A percentile compares a stretch with the other conserved stretches of the same genome.
These are phyloP conservation scores for Xerocomus tenax DNA, from an alignment of 1,284 basidiomycete species.

Conservation along the genomic window DNA sequence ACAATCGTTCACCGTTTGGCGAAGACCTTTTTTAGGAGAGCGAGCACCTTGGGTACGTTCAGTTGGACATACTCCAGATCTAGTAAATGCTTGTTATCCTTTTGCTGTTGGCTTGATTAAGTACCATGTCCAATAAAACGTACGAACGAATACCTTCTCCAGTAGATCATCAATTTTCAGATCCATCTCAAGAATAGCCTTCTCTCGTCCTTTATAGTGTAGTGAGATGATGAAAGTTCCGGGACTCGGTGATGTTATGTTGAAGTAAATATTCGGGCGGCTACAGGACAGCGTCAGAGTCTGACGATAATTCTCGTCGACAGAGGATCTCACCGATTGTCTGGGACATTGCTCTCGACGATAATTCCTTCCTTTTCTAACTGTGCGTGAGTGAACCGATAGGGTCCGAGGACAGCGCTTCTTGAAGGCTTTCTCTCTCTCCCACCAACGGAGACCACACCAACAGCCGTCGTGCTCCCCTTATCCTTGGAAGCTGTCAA, in stretches of 20 bases:
- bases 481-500: slow-evolving; percentile 83
- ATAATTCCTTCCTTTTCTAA: slow-evolving; percentile 99
- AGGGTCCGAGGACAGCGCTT: slow-evolving; percentile 84
- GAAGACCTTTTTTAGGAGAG: slow-evolving; percentile 85
- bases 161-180: slow-evolving; percentile 97
- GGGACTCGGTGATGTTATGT: slow-evolving; percentile 92
- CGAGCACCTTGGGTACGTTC: slow-evolving; percentile 91
- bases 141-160: slow-evolving; percentile 64
- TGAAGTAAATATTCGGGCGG: slow-evolving; percentile 96
- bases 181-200: slow-evolving; percentile 99
- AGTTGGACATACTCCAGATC: slow-evolving; percentile 97
- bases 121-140: slow-evolving; percentile 8
- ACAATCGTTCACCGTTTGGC: slow-evolving; percentile 59
- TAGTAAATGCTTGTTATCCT: slow-evolving; percentile 91
- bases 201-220: slow-evolving; percentile 98
- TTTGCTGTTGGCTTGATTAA: slow-evolving; percentile 60
- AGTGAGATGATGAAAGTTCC: slow-evolving; percentile 98
- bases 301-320: slow-evolving; percentile 1
- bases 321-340: slow-evolving; percentile 69
- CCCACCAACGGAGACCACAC: slow-evolving; percentile 91
- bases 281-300: slow-evolving; percentile 35
- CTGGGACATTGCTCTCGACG: slow-evolving; percentile 95
- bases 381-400: slow-evolving; percentile 94
- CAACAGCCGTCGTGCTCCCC: slow-evolving; percentile 76
- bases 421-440: slow-evolving; percentile 92